A percentile compares a stretch with the other conserved stretches of the same genome.
phyloP scores from a whole-genome alignment of 78 protist species.

The Speleostelium caveatum region DNA sequence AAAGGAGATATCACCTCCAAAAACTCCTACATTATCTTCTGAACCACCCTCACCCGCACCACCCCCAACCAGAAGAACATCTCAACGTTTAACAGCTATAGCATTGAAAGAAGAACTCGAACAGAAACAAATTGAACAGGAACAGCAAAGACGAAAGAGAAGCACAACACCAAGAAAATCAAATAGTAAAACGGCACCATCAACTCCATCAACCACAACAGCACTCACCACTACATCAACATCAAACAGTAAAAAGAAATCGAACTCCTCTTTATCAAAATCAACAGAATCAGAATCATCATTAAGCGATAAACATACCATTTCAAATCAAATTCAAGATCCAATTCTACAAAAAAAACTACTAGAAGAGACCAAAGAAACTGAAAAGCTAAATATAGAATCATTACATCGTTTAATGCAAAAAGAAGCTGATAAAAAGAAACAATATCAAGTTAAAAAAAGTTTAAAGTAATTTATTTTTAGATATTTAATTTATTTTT shows the following conservation, averaged over 20 bases:
- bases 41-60: conserved; percentile 26
- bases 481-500: no score
- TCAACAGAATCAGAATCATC: not conserved
- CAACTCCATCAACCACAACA: conserved; percentile 35
- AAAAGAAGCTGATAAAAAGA: conserved; percentile 48
- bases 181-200: not conserved
- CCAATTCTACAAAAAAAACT: conserved; percentile 13
- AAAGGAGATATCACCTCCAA: conserved; percentile 18
- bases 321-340: not conserved
- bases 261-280: not conserved
- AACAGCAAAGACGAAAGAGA: not conserved
- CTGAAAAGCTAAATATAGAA: conserved; percentile 38
- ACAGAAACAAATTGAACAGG: conserved; percentile 28
- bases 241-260: no score
- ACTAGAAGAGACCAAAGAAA: conserved; percentile 37
- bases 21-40: conserved; percentile 2
- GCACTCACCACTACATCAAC: not conserved
- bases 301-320: not conserved
- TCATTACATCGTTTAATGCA: conserved; percentile 31
- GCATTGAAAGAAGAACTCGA: no score
- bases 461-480: no score
- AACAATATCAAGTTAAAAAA: conserved; percentile 1
- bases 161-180: conserved; percentile 3
- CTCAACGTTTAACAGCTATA: conserved; percentile 9
- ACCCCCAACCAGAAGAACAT: not conserved